Base-by-base conservation (phyloP, 768 basidiomycete genomes). In the Suillus americanus region DNA sequence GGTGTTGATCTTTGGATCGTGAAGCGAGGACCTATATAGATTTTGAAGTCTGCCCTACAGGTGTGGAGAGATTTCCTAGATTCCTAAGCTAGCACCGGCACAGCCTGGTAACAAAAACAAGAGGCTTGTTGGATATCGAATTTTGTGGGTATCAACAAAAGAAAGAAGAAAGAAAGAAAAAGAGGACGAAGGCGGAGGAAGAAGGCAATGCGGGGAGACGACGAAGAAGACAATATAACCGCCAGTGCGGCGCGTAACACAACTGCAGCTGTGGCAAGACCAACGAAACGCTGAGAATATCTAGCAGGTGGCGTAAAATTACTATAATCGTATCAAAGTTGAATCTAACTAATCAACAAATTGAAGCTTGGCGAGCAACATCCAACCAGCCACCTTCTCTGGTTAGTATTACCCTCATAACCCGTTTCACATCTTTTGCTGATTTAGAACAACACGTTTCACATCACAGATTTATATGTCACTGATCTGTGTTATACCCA, bases 81-180 rank as follows among this genome's bases (percentile, higher is more conserved):
- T 63, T 35, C 30, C 56, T 67, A 74, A 75, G 76, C 78, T 74
- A 78, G 79, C 75, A 75, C 81, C 82, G 81, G 82, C 76, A 76
- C 78, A 68, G 68, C 57, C 69, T 66, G 65, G 71, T 57, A 68
- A 65, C 48, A 62, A 59, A 48, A 64, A 70, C 41, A 57, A 65
- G 69, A 63, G 53, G 61, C 56, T 65, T 70, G 65, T 33, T 64
- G 64, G 69, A 67, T 67, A 67, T 65, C 18, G 56, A 51, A 43
- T 40, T 60, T 60, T 62, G 67, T 67, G 80, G 78, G 82, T 81
- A 82, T 81, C 76, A 73, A 70, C 65, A 66, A 70, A 67, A 64
- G 62, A 69, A 66, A 64, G 63, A 69, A 25, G 48, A 51, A 28
- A 43, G 20, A 45, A 45, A 45, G 18, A 45, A 45, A 41, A 28